phyloP scores from a whole-genome alignment of 2,329 filamentous ascomycete genomes.

The Chalaropsis ovoidea region DNA sequence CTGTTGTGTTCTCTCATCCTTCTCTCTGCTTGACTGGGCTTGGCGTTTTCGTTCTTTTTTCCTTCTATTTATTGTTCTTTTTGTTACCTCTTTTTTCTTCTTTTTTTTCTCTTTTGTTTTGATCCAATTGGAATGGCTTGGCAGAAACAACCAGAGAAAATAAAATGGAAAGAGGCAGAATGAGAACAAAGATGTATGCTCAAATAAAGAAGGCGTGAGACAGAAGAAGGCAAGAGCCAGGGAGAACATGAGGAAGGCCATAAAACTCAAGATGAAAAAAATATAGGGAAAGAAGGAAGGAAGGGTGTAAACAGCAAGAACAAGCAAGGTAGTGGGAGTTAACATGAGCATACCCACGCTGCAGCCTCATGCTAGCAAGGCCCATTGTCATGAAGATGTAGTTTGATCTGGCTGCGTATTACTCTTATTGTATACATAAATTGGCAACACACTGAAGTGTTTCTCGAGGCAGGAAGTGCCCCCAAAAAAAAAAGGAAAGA shows the following conservation, averaged over 20 bases:
- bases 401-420: not conserved
- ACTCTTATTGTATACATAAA: not conserved
- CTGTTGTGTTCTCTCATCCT: not conserved
- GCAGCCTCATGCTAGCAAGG: not conserved
- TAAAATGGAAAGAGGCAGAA: not conserved
- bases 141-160: constrained; percentile 2
- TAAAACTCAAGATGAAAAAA: not conserved
- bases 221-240: not conserved
- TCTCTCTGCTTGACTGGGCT: constrained; percentile 5
- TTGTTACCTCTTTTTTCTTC: not conserved
- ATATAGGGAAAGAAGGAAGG: not conserved
- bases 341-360: not conserved
- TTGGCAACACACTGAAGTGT: not conserved
- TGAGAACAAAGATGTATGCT: not conserved
- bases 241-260: not conserved
- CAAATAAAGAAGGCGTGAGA: not conserved
- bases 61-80: constrained; percentile 6
- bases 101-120: not conserved
- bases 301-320: not conserved
- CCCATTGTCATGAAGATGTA: not conserved
- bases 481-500: not conserved
- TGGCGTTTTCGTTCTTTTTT: not conserved
- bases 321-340: not conserved
- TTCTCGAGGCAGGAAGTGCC: too few relatives aligned
- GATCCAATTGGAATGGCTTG: not conserved